Evolutionary conservation across 306 rosid genomes (phyloP).

Genomic region (Acacia acuminata): DNA sequence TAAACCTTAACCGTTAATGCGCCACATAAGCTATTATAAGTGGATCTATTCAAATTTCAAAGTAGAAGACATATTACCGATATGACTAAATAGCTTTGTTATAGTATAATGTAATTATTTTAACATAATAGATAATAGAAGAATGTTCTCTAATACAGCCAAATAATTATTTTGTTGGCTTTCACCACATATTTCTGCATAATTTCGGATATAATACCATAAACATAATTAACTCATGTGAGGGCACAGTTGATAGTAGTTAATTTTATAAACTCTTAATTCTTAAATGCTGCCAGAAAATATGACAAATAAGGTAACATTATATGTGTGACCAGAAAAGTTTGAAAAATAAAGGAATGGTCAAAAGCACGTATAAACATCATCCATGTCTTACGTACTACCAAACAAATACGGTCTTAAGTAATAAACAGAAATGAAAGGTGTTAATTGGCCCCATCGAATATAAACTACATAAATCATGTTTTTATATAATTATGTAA

Average conservation of each 20-base stretch:
- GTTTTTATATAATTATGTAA: no score
- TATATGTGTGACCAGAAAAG: slow-evolving; percentile 5
- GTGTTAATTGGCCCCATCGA: no score
- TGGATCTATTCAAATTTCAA: neutral
- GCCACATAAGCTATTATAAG: neutral
- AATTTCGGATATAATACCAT: neutral
- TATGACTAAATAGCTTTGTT: neutral
- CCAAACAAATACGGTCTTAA: slow-evolving; percentile 47
- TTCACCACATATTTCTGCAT: slow-evolving; percentile 22
- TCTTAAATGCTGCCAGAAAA: slow-evolving; percentile 16
- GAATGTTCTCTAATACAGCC: neutral
- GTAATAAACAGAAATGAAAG: neutral
- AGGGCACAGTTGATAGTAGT: neutral
- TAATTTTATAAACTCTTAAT: neutral
- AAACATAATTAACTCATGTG: neutral
- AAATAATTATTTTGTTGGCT: slow-evolving; percentile 21
- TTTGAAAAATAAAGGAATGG: slow-evolving; percentile 32
- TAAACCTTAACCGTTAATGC: neutral
- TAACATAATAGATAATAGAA: neutral
- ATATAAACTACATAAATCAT: no score
- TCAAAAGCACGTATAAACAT: slow-evolving; percentile 33
- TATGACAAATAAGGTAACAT: slow-evolving; percentile 31
- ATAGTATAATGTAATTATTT: neutral
- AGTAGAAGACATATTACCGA: neutral
- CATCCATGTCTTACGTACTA: slow-evolving; percentile 41